Evolutionary conservation across 2,329 filamentous ascomycete species (phyloP).

Genomic region (Alternaria dauci): DNA sequence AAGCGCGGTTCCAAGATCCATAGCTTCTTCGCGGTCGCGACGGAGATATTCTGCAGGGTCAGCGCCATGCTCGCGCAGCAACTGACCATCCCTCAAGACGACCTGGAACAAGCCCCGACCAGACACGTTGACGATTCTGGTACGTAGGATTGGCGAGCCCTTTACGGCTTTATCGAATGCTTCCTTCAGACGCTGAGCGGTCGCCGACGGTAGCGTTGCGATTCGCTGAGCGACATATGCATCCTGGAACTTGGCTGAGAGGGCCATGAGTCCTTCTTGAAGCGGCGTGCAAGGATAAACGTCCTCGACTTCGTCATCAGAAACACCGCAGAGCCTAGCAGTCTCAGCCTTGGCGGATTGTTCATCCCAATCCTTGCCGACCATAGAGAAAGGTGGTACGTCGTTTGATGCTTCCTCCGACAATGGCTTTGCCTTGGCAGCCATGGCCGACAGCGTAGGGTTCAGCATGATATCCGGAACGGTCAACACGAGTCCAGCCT

Average conservation of each 20-base stretch:
- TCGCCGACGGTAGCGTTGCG: conserved; percentile 42
- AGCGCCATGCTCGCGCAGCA: conserved; percentile 41
- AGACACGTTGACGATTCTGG: conserved; percentile 50
- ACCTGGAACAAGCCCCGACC: conserved; percentile 52
- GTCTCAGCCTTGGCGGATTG: conserved; percentile 50
- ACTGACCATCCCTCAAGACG: conserved; percentile 42
- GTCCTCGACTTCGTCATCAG: conserved; percentile 45
- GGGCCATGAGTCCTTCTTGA: conserved; percentile 54
- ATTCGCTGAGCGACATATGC: conserved; percentile 53
- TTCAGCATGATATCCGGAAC: conserved; percentile 65
- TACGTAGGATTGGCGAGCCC: conserved; percentile 51
- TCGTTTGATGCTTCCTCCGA: conserved; percentile 29
- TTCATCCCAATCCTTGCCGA: conserved; percentile 33
- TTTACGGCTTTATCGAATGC: conserved; percentile 50
- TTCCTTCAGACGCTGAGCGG: conserved; percentile 41
- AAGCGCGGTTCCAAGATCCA: conserved; percentile 53
- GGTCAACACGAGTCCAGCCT: conserved; percentile 59
- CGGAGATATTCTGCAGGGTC: conserved; percentile 47
- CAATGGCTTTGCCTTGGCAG: conserved; percentile 42
- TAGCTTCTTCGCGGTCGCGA: conserved; percentile 43
- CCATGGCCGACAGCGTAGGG: conserved; percentile 58
- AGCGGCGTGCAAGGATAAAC: conserved; percentile 54
- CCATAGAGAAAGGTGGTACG: conserved; percentile 46
- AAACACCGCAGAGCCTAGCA: conserved; percentile 44
- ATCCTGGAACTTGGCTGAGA: conserved; percentile 49